phyloP scores from a whole-genome alignment of 306 rosid genomes.

The Citrullus colocynthis region DNA sequence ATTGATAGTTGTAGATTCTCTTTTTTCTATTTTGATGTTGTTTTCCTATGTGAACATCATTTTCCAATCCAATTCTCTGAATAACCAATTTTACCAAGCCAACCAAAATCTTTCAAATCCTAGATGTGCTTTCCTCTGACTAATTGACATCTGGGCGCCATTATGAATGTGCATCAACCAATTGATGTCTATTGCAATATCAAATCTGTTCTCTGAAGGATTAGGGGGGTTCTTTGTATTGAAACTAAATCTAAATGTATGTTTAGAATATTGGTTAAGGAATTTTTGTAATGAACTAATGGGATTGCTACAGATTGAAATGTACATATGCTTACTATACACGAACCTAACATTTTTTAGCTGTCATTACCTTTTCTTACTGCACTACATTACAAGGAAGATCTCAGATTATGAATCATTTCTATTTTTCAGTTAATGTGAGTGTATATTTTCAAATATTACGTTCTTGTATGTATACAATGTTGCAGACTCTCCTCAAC shows the following conservation, averaged over 20 bases:
- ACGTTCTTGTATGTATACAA: background rate
- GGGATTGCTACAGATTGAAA: background rate
- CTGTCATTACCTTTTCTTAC: background rate
- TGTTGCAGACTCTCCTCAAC: conserved; percentile 32
- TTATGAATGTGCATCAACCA: background rate
- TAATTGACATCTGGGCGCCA: background rate
- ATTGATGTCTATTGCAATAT: background rate
- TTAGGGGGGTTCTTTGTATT: background rate
- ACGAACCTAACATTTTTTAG: background rate
- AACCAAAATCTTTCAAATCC: background rate
- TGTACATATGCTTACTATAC: background rate
- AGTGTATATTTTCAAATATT: background rate
- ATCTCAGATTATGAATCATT: background rate
- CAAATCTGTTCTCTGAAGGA: background rate
- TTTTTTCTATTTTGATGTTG: background rate
- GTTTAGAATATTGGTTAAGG: background rate
- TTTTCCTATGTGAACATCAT: background rate
- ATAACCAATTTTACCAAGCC: background rate
- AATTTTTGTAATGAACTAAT: background rate
- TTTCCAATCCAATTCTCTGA: background rate
- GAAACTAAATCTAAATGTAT: background rate
- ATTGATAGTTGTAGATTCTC: background rate
- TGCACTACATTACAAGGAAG: background rate
- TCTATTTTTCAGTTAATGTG: background rate
- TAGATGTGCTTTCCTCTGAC: background rate